Percentiles rank a stretch among this genome's conserved stretches.
phyloP scores from a whole-genome alignment of 169 alveolate species.

The Babesia sp. region DNA sequence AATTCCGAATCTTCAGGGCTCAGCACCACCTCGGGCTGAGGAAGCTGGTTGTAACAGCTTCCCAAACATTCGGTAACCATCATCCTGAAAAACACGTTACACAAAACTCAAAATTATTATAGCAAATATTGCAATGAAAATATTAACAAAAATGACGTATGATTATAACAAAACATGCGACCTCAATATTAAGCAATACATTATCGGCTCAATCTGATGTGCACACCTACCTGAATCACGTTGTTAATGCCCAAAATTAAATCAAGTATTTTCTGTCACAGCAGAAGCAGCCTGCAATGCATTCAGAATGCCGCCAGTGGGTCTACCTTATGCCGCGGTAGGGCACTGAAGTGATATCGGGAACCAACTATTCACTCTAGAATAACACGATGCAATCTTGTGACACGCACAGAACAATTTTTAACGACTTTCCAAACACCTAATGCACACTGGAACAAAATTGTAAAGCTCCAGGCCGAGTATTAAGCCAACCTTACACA shows the following conservation, averaged over 20 bases:
- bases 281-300: conserved; percentile 8
- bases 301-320: conserved; percentile 27
- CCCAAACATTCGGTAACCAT: conserved; percentile 50
- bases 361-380: neutral
- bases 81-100: conserved; percentile 29
- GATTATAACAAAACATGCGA: conserved; percentile 3
- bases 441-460: neutral
- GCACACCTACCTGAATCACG: conserved; percentile 39
- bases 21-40: conserved; percentile 70
- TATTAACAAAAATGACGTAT: neutral
- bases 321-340: conserved; percentile 14
- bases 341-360: conserved; percentile 39
- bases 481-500: no score
- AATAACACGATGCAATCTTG: neutral
- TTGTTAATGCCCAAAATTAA: neutral
- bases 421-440: neutral
- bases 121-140: neutral
- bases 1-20: conserved; percentile 67
- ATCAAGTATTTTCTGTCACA: neutral
- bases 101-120: neutral
- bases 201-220: neutral
- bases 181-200: neutral
- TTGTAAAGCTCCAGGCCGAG: neutral
- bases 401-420: neutral
- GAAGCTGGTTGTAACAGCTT: conserved; percentile 61